Percentiles rank a stretch among this genome's conserved stretches.
phyloP scores from a whole-genome alignment of 768 basidiomycete species.

The Suillus spraguei region DNA sequence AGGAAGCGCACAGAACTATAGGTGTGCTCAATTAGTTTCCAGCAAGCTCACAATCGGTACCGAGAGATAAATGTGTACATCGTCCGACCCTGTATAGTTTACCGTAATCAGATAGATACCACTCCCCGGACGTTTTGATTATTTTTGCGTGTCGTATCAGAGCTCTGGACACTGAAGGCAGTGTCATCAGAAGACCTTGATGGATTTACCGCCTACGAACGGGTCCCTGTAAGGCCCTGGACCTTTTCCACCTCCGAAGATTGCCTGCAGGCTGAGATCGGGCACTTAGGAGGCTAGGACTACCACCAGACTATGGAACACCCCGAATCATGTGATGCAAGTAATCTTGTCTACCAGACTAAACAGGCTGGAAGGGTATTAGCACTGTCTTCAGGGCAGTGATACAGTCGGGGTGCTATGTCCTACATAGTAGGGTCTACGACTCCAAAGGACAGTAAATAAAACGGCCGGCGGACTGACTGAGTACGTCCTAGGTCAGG shows the following conservation, averaged over 20 bases:
- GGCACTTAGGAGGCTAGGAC: neutral
- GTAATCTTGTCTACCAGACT: neutral
- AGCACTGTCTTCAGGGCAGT: neutral
- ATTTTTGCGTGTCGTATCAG: constrained; percentile 1
- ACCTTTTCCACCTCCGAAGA: neutral
- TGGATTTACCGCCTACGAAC: neutral
- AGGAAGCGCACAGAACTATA: neutral
- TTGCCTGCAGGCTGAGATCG: neutral
- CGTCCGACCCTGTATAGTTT: neutral
- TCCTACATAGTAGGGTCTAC: too few species aligned
- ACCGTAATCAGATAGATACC: constrained; percentile 3
- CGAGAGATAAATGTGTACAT: neutral
- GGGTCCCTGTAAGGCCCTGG: neutral
- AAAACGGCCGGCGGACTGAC: too few species aligned
- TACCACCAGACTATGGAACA: neutral
- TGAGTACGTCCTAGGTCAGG: too few species aligned
- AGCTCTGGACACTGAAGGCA: neutral
- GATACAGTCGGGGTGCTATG: neutral
- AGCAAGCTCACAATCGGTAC: constrained; percentile 4
- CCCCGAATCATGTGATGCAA: neutral
- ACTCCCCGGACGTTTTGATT: neutral
- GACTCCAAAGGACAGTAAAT: too few species aligned
- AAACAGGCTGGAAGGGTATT: neutral
- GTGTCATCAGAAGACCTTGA: neutral
- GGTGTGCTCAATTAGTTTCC: neutral